Evolutionary conservation across 2,329 filamentous ascomycete species (phyloP).

Genomic region (Blumeria graminis): DNA sequence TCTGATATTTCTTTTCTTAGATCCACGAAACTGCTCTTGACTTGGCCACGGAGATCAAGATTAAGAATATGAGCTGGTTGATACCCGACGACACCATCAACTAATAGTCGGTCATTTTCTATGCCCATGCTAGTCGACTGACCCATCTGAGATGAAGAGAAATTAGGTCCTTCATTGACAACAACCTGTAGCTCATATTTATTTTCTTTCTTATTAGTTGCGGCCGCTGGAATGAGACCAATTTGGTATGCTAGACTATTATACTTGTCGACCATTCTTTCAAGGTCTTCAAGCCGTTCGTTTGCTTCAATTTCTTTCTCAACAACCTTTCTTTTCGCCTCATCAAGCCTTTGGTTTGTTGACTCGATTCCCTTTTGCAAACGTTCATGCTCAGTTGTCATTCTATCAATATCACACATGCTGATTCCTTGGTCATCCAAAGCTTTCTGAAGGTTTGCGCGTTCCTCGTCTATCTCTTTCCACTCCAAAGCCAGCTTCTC

Average conservation of each 20-base stretch:
- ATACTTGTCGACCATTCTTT: constrained; percentile 70
- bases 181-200: constrained; percentile 69
- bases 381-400: constrained; percentile 85
- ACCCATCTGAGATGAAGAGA: constrained; percentile 35
- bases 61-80: constrained; percentile 74
- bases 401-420: constrained; percentile 95
- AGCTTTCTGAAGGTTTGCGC: constrained; percentile 52
- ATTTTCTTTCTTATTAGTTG: constrained; percentile 60
- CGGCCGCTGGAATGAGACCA: constrained; percentile 63
- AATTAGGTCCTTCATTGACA: constrained; percentile 57
- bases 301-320: constrained; percentile 80
- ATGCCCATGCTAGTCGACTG: constrained; percentile 14
- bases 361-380: constrained; percentile 73
- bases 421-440: constrained; percentile 89
- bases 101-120: constrained; percentile 53
- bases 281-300: constrained; percentile 72
- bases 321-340: constrained; percentile 56
- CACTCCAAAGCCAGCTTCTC: constrained; percentile 55
- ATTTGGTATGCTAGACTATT: constrained; percentile 90
- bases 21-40: constrained; percentile 53
- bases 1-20: constrained; percentile 86
- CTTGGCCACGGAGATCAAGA: constrained; percentile 59
- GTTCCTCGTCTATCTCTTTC: constrained; percentile 60
- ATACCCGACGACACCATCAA: constrained; percentile 65
- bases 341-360: constrained; percentile 52